Conservation (phyloP, 2,329 filamentous ascomycete species). For the Penicillium sp. region DNA sequence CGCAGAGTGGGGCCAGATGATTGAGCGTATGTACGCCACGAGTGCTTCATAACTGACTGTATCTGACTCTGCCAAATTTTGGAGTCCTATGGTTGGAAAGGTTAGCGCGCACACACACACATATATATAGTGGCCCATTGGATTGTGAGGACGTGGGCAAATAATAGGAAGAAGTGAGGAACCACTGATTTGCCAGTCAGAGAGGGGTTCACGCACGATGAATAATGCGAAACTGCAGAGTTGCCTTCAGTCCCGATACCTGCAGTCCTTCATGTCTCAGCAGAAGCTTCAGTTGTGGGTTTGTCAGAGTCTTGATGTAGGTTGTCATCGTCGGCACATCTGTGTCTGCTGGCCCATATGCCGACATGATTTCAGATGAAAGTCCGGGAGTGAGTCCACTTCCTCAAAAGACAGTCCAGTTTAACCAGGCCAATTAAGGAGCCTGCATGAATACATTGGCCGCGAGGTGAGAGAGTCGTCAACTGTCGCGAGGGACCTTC, state of each 20-base stretch:
- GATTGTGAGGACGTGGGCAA: neutral
- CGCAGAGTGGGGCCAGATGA: conserved; percentile 31
- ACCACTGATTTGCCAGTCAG: neutral
- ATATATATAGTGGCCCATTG: neutral
- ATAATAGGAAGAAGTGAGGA: conserved; percentile 1
- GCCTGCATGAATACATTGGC: conserved; percentile 30
- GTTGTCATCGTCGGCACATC: conserved; percentile 45
- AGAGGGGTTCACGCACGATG: conserved; percentile 61
- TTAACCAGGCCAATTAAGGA: conserved; percentile 21
- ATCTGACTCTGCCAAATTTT: conserved; percentile 8
- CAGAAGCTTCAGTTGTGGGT: conserved; percentile 72
- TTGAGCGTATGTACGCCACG: conserved; percentile 34
- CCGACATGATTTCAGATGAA: conserved; percentile 35
- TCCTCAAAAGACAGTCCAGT: conserved; percentile 19
- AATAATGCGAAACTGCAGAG: conserved; percentile 76
- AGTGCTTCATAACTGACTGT: conserved; percentile 31
- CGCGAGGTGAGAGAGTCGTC: neutral
- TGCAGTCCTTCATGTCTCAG: conserved; percentile 72
- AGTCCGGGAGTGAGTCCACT: conserved; percentile 17
- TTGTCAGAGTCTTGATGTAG: conserved; percentile 58
- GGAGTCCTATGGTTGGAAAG: conserved; percentile 4
- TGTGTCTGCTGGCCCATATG: conserved; percentile 30
- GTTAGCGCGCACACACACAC: conserved; percentile 11
- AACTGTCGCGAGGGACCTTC: neutral
- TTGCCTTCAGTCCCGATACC: conserved; percentile 81